These are phyloP conservation scores for Ploettnerulaceae sp. DNA, from an alignment of 2,329 filamentous ascomycete species.

Conservation along the genomic window DNA sequence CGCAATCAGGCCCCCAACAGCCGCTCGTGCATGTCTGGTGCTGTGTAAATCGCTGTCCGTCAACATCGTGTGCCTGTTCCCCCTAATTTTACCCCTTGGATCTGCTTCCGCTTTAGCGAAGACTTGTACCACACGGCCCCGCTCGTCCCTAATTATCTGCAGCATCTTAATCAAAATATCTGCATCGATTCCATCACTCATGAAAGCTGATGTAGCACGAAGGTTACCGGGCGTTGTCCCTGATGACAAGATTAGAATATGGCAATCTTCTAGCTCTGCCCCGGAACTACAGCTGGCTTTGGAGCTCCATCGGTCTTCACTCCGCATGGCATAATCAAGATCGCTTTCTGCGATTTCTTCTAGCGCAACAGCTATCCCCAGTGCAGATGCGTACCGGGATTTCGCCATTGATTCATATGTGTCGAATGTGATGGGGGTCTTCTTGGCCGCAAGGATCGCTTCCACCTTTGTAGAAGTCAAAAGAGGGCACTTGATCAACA, in stretches of 20 bases:
- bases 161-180: slow-evolving; percentile 19
- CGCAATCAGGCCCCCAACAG: slow-evolving; percentile 33
- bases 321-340: slow-evolving; percentile 24
- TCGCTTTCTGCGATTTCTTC: slow-evolving; percentile 23
- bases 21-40: slow-evolving; percentile 33
- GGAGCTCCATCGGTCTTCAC: slow-evolving; percentile 26
- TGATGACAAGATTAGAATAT: slow-evolving; percentile 33
- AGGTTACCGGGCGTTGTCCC: slow-evolving; percentile 19
- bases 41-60: slow-evolving; percentile 33
- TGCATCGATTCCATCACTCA: slow-evolving; percentile 33
- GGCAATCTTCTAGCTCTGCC: slow-evolving; percentile 33
- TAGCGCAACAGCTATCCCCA: slow-evolving; percentile 32
- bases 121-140: slow-evolving; percentile 29
- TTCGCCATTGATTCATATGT: slow-evolving; percentile 35
- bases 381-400: slow-evolving; percentile 33
- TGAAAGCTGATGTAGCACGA: slow-evolving; percentile 24
- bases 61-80: slow-evolving; percentile 33
- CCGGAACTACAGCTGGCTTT: slow-evolving; percentile 34
- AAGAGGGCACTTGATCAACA: slow-evolving; percentile 33
- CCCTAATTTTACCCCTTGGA: slow-evolving; percentile 26
- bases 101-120: slow-evolving; percentile 35
- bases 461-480: slow-evolving; percentile 31
- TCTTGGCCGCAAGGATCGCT: slow-evolving; percentile 22
- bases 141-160: slow-evolving; percentile 20
- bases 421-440: slow-evolving; percentile 28